Conservation (phyloP, 805 yeast species). For the Candida koratica region DNA sequence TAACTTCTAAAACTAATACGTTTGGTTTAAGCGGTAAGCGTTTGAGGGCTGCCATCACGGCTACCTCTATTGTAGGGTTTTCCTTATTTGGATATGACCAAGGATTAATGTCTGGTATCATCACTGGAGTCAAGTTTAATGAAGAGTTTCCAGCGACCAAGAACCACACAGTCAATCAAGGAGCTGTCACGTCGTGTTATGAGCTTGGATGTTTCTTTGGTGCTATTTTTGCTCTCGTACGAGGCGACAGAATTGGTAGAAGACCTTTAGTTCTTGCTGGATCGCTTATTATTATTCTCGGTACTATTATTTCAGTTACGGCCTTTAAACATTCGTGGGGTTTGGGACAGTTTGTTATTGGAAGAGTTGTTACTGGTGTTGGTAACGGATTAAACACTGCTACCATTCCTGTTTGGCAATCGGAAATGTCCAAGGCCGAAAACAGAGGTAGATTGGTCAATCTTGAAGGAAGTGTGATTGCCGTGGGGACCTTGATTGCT, state of each 20-base stretch:
- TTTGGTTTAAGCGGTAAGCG: conserved; percentile 54
- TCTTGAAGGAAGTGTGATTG: conserved; percentile 51
- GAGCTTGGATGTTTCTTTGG: conserved; percentile 56
- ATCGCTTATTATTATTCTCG: conserved; percentile 36
- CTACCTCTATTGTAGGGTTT: conserved; percentile 29
- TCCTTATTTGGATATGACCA: conserved; percentile 36
- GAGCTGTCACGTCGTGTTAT: conserved; percentile 67
- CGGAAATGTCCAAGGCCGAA: conserved; percentile 43
- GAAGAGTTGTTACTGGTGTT: conserved; percentile 47
- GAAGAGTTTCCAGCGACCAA: conserved; percentile 37
- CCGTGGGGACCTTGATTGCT: conserved; percentile 68
- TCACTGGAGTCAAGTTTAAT: conserved; percentile 37
- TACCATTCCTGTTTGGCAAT: conserved; percentile 45
- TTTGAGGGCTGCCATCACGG: conserved; percentile 29
- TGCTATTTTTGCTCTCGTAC: conserved; percentile 37
- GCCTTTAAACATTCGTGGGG: conserved; percentile 43
- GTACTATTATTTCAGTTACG: conserved; percentile 38
- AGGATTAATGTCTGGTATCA: conserved; percentile 44
- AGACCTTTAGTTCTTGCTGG: conserved; percentile 38
- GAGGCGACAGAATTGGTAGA: conserved; percentile 42
- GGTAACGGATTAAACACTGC: conserved; percentile 43
- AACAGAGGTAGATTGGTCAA: conserved; percentile 38
- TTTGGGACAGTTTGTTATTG: conserved; percentile 67
- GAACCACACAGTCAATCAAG: conserved; percentile 46
- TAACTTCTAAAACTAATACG: conserved; percentile 44